Evolutionary conservation across 2,329 filamentous ascomycete genomes (phyloP), one percentile per base, ranked within the genome.

Genomic region (Fusarium bactridioides): DNA sequence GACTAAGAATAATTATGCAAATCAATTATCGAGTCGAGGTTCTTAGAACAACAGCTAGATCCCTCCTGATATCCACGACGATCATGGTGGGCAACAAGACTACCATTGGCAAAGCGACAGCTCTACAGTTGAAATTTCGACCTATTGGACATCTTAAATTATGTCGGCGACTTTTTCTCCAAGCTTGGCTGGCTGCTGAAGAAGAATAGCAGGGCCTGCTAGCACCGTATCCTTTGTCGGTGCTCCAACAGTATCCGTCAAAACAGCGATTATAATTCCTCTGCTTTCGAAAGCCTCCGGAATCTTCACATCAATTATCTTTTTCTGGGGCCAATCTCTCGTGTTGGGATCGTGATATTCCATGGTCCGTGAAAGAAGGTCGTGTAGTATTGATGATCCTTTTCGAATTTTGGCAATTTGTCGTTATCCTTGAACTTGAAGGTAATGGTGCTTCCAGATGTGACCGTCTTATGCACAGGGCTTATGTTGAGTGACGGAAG

Each of bases 1-100:
- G 1, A 21, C 1, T 3, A 15, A 33, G 0, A 33, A 1, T 33
- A 33, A 33, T 6, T 33, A 3, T 13, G 7, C 31, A 33, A 15
- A 33, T 13, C 6, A 2, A 13, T 13, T 1, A 33, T 33, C 12
- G 13, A 3, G 31, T 33, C 29, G 10, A 29, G 1, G 10, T 29
- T 29, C 10, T 29, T 3, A 9, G 10, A 29, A 29, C 9, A 29
- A 29, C 9, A 29, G 1, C 3, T 10, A 4, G 27, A 8, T 29
- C 27, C 31, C 7, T 15, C 15, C 7, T 15, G 7, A 8, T 15
- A 8, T 33, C 7, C 13, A 33, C 13, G 31, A 0, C 31, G 13
- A 33, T 0, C 2, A 16, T 33, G 13, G 13, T 8, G 1, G 4
- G 31, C 13, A 33, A 0, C 31, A 16, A 16, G 31, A 33, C 31